Base-by-base conservation (phyloP, 176 grass and related monocot genomes). In the Panicum miliaceum region DNA sequence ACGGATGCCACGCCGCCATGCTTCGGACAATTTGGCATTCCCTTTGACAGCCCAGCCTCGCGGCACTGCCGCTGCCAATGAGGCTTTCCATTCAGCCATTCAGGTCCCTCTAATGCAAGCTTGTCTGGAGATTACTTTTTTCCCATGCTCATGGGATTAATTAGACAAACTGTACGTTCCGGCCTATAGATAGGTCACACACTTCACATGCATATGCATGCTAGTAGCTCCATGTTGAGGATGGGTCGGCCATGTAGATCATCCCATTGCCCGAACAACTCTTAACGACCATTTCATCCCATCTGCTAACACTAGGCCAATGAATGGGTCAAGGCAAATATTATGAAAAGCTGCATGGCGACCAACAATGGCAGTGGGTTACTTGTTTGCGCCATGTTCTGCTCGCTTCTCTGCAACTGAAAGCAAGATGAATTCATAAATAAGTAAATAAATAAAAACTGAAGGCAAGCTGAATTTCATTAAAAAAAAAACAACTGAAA, bases 21-120 rank as follows among this genome's bases (percentile, higher is more conserved):
- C 67, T 43, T 65, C 5, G 57, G 71, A 53, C 42, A 75, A 59
- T 84, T 75, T 66, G 43, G 34, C 35, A 67, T 56, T 2, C 46
- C 47, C n/a, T 76, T 75, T 20, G 10, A 67, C 60, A 75, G 73
- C 65, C 51, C 29, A 64, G 4, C 27, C 27, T 35, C 8, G 18
- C 23, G n/a, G 46, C 62, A 52, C 48, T n/a, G 27, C 62, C 7
- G 14, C 38, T 53, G 51, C 50, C 46, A 5, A 32, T 35, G 20
- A 53, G 46, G 45, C 32, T 68, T 53, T 67, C 11, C 20, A 18
- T 51, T 54, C 46, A 67, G 35, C n/a, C n/a, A n/a, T n/a, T n/a
- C n/a, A n/a, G n/a, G n/a, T 56, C 7, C 7, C 45, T 45, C 62
- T 67, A 46, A 63, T 61, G 19, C 14, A 38, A 80, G 20, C 1